phyloP scores from a whole-genome alignment of 306 rosid genomes.

The Fragaria ananassa region DNA sequence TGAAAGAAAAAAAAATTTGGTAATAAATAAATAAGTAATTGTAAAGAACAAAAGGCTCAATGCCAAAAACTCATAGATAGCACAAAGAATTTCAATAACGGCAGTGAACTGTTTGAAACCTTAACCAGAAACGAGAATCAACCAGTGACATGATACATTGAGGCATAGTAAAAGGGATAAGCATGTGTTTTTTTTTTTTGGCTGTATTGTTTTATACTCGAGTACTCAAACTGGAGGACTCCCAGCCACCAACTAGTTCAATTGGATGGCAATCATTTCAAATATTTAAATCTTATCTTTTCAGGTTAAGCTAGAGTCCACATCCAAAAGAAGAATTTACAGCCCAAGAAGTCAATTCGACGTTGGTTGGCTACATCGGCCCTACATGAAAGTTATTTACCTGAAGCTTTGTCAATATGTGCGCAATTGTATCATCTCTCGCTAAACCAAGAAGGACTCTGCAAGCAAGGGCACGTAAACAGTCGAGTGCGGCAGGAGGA shows the following conservation, averaged over 20 bases:
- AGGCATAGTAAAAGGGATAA: not conserved
- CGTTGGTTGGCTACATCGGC: not conserved
- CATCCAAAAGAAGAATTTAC: not conserved
- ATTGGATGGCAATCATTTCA: not conserved
- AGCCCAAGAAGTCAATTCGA: conserved; percentile 6
- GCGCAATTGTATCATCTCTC: conserved; percentile 90
- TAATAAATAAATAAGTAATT: not conserved
- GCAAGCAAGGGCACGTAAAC: conserved; percentile 95
- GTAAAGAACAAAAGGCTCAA: not conserved
- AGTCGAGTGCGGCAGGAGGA: conserved; percentile 87
- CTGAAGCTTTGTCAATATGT: conserved; percentile 97
- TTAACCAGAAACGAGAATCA: not conserved
- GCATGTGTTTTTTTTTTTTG: not conserved
- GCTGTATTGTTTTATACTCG: not conserved
- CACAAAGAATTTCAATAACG: not conserved
- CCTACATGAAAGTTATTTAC: conserved; percentile 30
- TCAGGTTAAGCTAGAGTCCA: not conserved
- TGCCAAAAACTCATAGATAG: not conserved
- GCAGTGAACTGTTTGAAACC: not conserved
- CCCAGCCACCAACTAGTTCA: not conserved
- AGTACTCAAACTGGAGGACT: not conserved
- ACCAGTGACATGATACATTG: not conserved
- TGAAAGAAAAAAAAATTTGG: not conserved
- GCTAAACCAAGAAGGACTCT: conserved; percentile 97
- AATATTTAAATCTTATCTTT: not conserved